Evolutionary conservation across 805 yeast genomes (phyloP), one percentile per base, ranked within the genome.

Genomic region (Nakazawaea holstii): DNA sequence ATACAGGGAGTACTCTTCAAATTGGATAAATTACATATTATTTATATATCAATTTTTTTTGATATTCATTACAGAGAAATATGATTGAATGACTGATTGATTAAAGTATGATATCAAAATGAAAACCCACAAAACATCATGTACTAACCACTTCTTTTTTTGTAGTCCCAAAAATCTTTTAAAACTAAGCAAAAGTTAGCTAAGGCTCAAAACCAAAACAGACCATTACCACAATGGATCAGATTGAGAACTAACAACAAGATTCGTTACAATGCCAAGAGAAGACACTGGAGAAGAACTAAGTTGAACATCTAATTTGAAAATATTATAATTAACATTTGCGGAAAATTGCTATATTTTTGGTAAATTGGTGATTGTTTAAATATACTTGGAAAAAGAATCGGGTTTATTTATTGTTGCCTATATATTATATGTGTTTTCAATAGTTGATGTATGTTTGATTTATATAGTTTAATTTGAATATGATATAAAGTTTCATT

Each of bases 201-300:
- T 74, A 92, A 94, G 85, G 97, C 96, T 72, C 84, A 83, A 74
- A 92, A 90, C 81, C 96, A 89, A 80, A 92, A 90, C 92, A 89
- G 98, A 84, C 97, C 97, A 73, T 86, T 92, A 75, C 99, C 99
- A 69, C 97, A 91, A 80, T 92, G 97, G 97, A 79, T 92, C 87
- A 89, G 98, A 81, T 82, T 91, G 77, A 92, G 90, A 87, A 89
- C 98, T 73, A 84, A 79, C 77, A 92, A 89, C 95, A 91, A 83
- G 68, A 86, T 94, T 82, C 89, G 95, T 84, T 89, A 89, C 87
- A 92, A 92, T 80, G 95, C 96, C 73, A 94, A 94, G 90, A 90
- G 98, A 88, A 87, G 98, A 84, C 96, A 94, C 94, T 92, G 99
- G 99, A 92, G 97, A 87, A 88, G 98, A 87, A 92, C 97, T 70